These are phyloP conservation scores for Plasmopara viticola DNA, from an alignment of 352 stramenopile genomes.

Conservation along the genomic window DNA sequence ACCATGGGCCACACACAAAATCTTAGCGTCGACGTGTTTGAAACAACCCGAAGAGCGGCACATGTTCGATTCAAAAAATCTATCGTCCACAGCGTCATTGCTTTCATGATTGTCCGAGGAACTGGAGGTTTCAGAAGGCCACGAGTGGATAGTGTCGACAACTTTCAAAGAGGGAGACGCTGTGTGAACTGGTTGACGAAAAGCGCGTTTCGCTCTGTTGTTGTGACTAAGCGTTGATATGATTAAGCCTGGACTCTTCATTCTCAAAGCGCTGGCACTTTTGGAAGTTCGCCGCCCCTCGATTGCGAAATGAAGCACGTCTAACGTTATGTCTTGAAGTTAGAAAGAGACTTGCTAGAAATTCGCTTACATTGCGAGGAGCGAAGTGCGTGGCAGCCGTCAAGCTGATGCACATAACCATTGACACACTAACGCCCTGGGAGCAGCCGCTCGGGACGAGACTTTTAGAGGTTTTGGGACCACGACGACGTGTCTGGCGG, in stretches of 20 bases:
- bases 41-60: constrained; percentile 25
- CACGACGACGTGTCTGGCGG: constrained; percentile 9
- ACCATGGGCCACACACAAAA: constrained; percentile 60
- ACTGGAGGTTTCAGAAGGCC: constrained; percentile 11
- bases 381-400: constrained; percentile 30
- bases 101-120: constrained; percentile 24
- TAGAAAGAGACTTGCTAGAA: constrained; percentile 25
- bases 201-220: constrained; percentile 7
- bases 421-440: constrained; percentile 24
- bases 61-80: constrained; percentile 7
- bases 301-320: constrained; percentile 17
- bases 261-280: constrained; percentile 4
- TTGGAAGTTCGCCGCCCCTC: constrained; percentile 7
- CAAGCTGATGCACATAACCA: constrained; percentile 19
- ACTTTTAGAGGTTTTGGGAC: constrained; percentile 20
- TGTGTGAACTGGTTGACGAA: constrained; percentile 19
- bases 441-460: constrained; percentile 20
- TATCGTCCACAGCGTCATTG: constrained; percentile 8
- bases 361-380: constrained; percentile 20
- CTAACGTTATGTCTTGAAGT: background rate
- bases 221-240: background rate
- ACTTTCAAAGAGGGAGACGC: constrained; percentile 13
- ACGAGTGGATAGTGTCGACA: constrained; percentile 6
- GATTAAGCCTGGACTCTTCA: constrained; percentile 6
- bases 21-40: background rate